A percentile compares a stretch with the other conserved stretches of the same genome.
Conservation (phyloP, 257 asterid genomes). For the Forsythia suspensa region DNA sequence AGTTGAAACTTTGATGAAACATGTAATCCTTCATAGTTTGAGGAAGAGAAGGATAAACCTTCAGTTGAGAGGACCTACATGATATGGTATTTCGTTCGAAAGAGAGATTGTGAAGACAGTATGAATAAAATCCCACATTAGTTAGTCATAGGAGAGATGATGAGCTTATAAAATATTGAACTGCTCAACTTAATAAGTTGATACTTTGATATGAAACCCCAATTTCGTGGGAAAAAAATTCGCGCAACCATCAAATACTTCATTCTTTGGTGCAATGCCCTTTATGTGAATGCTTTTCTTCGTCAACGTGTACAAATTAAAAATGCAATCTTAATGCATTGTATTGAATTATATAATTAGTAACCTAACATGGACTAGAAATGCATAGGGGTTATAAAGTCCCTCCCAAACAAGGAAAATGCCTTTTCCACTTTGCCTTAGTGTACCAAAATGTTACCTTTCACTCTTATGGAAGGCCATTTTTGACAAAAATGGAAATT, state of each 20-base stretch:
- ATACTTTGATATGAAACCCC: too few species aligned
- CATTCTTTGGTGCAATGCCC: not conserved
- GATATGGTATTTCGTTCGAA: too few species aligned
- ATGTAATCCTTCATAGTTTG: too few species aligned
- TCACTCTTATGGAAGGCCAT: constrained; percentile 7
- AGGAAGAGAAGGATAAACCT: too few species aligned
- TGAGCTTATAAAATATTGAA: too few species aligned
- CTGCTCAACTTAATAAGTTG: too few species aligned
- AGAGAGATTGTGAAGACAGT: too few species aligned
- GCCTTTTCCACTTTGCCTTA: constrained; percentile 19
- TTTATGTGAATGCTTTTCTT: constrained; percentile 22
- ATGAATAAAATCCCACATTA: too few species aligned
- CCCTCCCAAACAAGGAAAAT: constrained; percentile 21
- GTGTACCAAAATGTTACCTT: not conserved
- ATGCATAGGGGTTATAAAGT: not conserved
- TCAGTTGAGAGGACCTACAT: too few species aligned
- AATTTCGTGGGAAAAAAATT: not conserved
- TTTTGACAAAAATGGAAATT: constrained; percentile 10
- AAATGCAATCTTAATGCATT: not conserved
- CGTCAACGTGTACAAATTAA: constrained; percentile 25
- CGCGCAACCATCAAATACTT: constrained; percentile 33
- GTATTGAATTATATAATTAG: not conserved
- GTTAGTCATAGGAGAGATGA: too few species aligned
- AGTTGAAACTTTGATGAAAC: too few species aligned
- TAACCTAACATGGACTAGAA: constrained; percentile 19